A percentile compares a stretch with the other conserved stretches of the same genome.
Conservation (phyloP, 805 yeast species). For the Ogataea methylovora region DNA sequence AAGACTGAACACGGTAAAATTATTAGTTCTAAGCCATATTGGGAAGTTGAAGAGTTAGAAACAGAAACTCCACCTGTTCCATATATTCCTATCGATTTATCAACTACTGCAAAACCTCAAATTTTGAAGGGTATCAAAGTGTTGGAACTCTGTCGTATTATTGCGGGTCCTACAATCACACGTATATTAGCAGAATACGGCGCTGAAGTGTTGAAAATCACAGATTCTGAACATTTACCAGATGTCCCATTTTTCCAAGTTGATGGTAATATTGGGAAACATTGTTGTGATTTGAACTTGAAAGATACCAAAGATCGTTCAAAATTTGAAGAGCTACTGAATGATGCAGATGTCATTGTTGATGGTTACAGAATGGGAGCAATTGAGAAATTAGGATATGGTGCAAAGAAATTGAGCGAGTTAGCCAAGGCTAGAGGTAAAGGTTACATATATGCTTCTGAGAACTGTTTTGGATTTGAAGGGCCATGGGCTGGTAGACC, state of each 20-base stretch:
- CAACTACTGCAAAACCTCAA: slow-evolving; percentile 11
- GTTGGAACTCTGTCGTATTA: slow-evolving; percentile 19
- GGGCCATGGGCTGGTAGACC: slow-evolving; percentile 26
- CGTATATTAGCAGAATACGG: slow-evolving; percentile 27
- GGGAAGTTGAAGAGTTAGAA: slow-evolving; percentile 17
- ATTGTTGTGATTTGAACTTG: slow-evolving; percentile 22
- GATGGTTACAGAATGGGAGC: slow-evolving; percentile 28
- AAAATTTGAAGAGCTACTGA: slow-evolving; percentile 21
- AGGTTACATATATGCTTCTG: slow-evolving; percentile 26
- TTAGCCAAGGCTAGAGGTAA: slow-evolving; percentile 21
- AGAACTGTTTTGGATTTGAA: slow-evolving; percentile 23
- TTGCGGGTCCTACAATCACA: slow-evolving; percentile 28
- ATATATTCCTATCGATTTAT: slow-evolving; percentile 6
- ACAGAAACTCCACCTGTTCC: slow-evolving; percentile 19
- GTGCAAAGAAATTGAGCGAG: slow-evolving; percentile 19
- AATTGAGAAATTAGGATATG: slow-evolving; percentile 23
- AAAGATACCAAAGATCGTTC: slow-evolving; percentile 19
- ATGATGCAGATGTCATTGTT: slow-evolving; percentile 25
- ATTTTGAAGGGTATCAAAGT: slow-evolving; percentile 25
- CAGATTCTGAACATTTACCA: too few species aligned
- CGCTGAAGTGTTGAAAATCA: too few species aligned
- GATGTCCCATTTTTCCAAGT: too few species aligned
- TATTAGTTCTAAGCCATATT: slow-evolving; percentile 16
- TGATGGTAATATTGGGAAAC: slow-evolving; percentile 29
- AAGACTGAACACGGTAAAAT: slow-evolving; percentile 23